A percentile compares a stretch with the other conserved stretches of the same genome.
Conservation (phyloP, 2,329 filamentous ascomycete genomes). For the Ceratocystis albifundus region DNA sequence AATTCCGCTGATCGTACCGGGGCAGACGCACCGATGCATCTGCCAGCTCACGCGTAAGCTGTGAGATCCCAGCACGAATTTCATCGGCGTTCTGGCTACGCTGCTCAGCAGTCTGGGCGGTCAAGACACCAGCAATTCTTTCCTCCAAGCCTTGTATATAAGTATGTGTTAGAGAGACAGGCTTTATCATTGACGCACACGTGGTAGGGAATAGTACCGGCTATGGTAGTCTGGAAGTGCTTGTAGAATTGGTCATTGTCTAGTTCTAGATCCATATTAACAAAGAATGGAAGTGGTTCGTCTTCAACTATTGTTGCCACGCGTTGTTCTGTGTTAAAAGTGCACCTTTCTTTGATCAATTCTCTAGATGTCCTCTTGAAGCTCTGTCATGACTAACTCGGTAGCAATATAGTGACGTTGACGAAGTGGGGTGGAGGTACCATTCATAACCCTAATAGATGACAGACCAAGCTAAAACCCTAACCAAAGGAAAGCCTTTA, state of each 20-base stretch:
- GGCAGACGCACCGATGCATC: slow-evolving; percentile 74
- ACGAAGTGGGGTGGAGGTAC: neutral
- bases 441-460: neutral
- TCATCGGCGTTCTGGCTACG: slow-evolving; percentile 71
- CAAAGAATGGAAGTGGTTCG: too few species aligned
- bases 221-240: slow-evolving; percentile 66
- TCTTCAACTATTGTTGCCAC: neutral
- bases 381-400: neutral
- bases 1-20: slow-evolving; percentile 79
- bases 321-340: too few species aligned
- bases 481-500: neutral
- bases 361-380: neutral
- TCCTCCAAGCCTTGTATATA: slow-evolving; percentile 54
- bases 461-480: neutral
- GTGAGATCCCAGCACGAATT: slow-evolving; percentile 66
- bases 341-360: too few species aligned
- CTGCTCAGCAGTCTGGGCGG: slow-evolving; percentile 38
- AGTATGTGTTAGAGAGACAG: neutral
- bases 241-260: slow-evolving; percentile 73
- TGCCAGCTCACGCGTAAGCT: slow-evolving; percentile 70
- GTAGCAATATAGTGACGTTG: neutral
- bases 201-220: slow-evolving; percentile 40
- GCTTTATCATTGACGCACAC: neutral
- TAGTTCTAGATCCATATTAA: slow-evolving; percentile 31
- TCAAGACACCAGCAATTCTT: slow-evolving; percentile 31